A percentile compares a stretch with the other conserved stretches of the same genome.
phyloP scores from a whole-genome alignment of 2,329 filamentous ascomycete genomes.

The Clonostachys sp. region DNA sequence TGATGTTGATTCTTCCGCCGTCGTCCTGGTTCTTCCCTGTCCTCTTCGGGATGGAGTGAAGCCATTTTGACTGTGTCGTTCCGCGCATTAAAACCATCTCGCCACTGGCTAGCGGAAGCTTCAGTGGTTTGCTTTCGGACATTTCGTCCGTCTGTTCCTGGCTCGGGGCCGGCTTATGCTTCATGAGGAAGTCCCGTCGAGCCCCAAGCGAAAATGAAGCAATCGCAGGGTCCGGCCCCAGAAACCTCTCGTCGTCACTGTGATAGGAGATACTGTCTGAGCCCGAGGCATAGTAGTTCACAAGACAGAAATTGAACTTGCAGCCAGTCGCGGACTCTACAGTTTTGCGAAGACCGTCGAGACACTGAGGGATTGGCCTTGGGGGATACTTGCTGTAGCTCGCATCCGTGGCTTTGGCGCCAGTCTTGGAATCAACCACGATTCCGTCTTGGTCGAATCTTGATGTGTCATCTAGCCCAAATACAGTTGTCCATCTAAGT shows the following conservation, averaged over 20 bases:
- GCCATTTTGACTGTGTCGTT: constrained; percentile 69
- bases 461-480: constrained; percentile 58
- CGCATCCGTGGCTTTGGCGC: constrained; percentile 40
- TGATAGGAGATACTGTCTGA: constrained; percentile 76
- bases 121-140: constrained; percentile 32
- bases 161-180: constrained; percentile 60
- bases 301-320: constrained; percentile 72
- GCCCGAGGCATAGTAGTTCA: constrained; percentile 80
- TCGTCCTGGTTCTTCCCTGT: constrained; percentile 59
- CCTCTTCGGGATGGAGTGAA: constrained; percentile 75
- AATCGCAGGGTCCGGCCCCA: constrained; percentile 65
- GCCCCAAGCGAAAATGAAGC: constrained; percentile 72
- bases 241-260: constrained; percentile 75
- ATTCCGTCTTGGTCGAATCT: constrained; percentile 43
- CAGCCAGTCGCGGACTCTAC: constrained; percentile 64
- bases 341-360: constrained; percentile 56
- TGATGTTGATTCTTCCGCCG: constrained; percentile 70
- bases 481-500: constrained; percentile 45
- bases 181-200: constrained; percentile 71
- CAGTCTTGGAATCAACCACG: constrained; percentile 37
- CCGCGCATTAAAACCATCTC: constrained; percentile 81
- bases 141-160: constrained; percentile 1
- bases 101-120: constrained; percentile 55
- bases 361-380: constrained; percentile 65
- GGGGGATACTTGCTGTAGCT: constrained; percentile 52